Evolutionary conservation across 345 rosid species (phyloP), one percentile per base, ranked within the genome.

Genomic region (rapeseed (Brassica napus)): DNA sequence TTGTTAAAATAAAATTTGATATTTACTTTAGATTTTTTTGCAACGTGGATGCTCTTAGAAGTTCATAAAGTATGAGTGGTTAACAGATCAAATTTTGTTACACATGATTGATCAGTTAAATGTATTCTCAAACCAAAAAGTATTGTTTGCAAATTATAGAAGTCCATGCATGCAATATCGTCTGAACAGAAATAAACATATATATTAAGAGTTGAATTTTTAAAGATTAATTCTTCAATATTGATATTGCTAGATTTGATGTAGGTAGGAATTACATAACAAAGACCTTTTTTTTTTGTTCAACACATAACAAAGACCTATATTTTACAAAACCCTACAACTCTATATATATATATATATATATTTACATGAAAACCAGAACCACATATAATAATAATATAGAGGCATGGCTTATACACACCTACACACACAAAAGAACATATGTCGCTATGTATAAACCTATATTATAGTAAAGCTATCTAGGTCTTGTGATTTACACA

Each of bases 321-420:
- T 71, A 65, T 55, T 68, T 58, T 65, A 72, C 81, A 78, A 78
- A 78, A 72, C 77, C 77, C 52, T 66, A 72, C 72, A 55, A 71
- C 18, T 78, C 39, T 34, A 54, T 54, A 54, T 6, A 52, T 77
- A 64, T 31, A 61, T 63, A 30, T 62, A 37, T 37, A 37, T 8
- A 37, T 37, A 37, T 1, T 7, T 11, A 68, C 76, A 73, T 73
- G 78, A 66, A 31, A 63, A 64, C 37, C 68, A 72, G 11, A 57
- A 72, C 62, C 72, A 65, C 18, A 61, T 21, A 66, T 42, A 18
- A 35, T 26, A 8, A 15, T 52, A 55, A 21, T 54, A 65, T 58
- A 11, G 65, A 60, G 68, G 65, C 68, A 60, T 47, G 76, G 70
- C 59, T 18, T 73, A 63, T 47, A 69, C 37, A 76, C 28, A 74